Percentiles rank a stretch among this genome's conserved stretches.
Conservation (phyloP, 768 basidiomycete genomes). For the Tremella mesenterica region DNA sequence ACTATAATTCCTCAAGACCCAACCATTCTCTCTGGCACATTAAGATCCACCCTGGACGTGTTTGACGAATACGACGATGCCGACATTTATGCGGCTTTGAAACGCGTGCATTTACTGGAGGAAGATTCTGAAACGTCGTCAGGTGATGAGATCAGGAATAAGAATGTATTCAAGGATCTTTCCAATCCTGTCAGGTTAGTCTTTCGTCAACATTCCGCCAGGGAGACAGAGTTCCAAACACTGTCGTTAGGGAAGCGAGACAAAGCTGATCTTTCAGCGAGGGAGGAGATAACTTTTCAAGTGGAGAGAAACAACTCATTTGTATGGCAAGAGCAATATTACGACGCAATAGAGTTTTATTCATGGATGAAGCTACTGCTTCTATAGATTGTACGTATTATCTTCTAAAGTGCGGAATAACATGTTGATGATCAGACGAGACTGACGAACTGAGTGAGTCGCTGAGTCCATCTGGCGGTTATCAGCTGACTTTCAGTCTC, state of each 20-base stretch:
- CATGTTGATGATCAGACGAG: constrained; percentile 50
- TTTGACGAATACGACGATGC: constrained; percentile 77
- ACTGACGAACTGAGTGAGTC: constrained; percentile 78
- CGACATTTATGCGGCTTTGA: constrained; percentile 52
- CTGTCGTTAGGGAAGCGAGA: too few relatives aligned
- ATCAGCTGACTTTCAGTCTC: constrained; percentile 25
- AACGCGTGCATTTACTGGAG: constrained; percentile 42
- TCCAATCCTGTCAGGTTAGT: constrained; percentile 33
- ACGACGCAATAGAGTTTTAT: constrained; percentile 63
- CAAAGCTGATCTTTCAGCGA: too few relatives aligned
- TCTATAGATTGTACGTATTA: constrained; percentile 58
- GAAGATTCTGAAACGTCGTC: constrained; percentile 14
- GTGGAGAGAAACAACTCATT: constrained; percentile 65
- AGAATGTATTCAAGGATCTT: constrained; percentile 41
- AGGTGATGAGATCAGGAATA: constrained; percentile 31
- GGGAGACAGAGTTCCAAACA: too few relatives aligned
- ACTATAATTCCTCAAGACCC: constrained; percentile 73
- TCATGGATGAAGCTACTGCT: constrained; percentile 72
- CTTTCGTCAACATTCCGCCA: background rate
- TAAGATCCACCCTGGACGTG: constrained; percentile 73
- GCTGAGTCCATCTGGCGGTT: background rate
- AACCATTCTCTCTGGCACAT: constrained; percentile 70
- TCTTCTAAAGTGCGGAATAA: background rate
- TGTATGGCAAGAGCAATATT: constrained; percentile 83
- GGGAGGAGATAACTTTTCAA: constrained; percentile 79